A percentile compares a stretch with the other conserved stretches of the same genome.
Evolutionary conservation across 257 asterid genomes (phyloP).

Genomic region (Jacaranda copaia): DNA sequence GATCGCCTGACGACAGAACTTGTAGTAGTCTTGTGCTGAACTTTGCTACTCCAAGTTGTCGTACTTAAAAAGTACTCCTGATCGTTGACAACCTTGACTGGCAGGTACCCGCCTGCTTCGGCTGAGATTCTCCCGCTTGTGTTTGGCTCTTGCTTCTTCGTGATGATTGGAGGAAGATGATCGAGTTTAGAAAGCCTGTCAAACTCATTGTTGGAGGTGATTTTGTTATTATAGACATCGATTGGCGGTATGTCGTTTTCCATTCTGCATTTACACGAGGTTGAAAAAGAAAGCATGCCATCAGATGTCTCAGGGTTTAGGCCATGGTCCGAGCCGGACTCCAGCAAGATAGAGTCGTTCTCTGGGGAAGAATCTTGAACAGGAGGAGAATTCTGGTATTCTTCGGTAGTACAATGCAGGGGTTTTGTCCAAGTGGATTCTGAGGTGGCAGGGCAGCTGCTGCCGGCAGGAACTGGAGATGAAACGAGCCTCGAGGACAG

Average conservation of each 20-base stretch:
- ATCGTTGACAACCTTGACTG: conserved; percentile 43
- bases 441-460: conserved; percentile 51
- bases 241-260: conserved; percentile 41
- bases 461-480: conserved; percentile 46
- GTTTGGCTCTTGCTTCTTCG: conserved; percentile 41
- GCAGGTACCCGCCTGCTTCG: conserved; percentile 39
- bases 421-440: conserved; percentile 47
- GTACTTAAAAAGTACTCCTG: conserved; percentile 29
- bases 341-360: conserved; percentile 37
- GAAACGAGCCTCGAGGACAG: conserved; percentile 19
- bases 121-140: conserved; percentile 37
- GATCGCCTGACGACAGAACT: conserved; percentile 33
- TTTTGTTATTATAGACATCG: conserved; percentile 2
- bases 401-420: conserved; percentile 29
- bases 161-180: conserved; percentile 62
- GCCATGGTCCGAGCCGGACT: conserved; percentile 43
- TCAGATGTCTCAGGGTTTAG: conserved; percentile 38
- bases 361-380: conserved; percentile 39
- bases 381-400: conserved; percentile 25
- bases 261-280: conserved; percentile 39
- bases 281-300: conserved; percentile 37
- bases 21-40: not conserved
- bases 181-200: not conserved
- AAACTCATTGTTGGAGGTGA: conserved; percentile 1
- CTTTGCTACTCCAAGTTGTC: not conserved